phyloP scores from a whole-genome alignment of 2,329 filamentous ascomycete species.

The Berkeleyomyces rouxiae region DNA sequence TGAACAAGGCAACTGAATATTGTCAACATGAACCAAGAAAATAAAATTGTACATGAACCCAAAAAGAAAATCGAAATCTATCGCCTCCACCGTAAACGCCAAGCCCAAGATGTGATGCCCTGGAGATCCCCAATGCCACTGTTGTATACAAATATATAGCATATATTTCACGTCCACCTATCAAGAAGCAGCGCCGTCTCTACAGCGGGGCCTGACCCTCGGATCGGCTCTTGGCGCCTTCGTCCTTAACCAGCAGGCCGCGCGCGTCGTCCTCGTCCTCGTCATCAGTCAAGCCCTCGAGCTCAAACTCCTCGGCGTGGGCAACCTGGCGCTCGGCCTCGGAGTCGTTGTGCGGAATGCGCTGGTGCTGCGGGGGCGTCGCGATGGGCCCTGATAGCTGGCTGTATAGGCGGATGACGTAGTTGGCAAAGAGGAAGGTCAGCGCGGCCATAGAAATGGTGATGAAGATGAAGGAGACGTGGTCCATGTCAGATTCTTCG shows the following conservation, averaged over 20 bases:
- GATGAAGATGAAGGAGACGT: conserved; percentile 84
- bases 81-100: background rate
- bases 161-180: background rate
- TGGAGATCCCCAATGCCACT: background rate
- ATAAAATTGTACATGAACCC: background rate
- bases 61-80: background rate
- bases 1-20: too few relatives aligned
- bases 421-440: conserved; percentile 76
- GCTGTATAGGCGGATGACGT: conserved; percentile 74
- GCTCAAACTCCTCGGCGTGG: conserved; percentile 84
- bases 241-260: background rate
- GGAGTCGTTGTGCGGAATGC: conserved; percentile 16
- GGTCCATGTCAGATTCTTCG: conserved; percentile 56
- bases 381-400: conserved; percentile 28
- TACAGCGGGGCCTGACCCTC: background rate
- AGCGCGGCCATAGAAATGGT: conserved; percentile 82
- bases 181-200: background rate
- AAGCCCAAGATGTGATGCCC: background rate
- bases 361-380: background rate
- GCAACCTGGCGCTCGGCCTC: conserved; percentile 42
- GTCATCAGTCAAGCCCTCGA: conserved; percentile 78
- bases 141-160: background rate
- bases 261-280: conserved; percentile 51
- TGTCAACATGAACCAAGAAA: background rate
- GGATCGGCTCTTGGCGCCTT: background rate